Base-by-base conservation (phyloP, 73 alveolate genomes). In the Stentor coeruleus region DNA sequence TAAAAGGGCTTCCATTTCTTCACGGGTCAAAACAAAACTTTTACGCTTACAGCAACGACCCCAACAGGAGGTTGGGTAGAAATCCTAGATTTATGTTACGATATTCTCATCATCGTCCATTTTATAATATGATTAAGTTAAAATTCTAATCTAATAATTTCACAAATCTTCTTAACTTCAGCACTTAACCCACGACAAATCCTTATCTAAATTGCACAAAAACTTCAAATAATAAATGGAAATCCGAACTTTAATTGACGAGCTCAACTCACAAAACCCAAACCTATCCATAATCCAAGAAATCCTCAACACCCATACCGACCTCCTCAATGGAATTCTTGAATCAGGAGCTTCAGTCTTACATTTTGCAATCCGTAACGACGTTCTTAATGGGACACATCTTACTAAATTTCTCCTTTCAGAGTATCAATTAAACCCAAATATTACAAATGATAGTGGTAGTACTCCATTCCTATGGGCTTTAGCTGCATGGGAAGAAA, bases 71-170 rank as follows among this genome's bases (percentile, higher is more conserved):
- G 28, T 49, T 49, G 66, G 66, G 20, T 49, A 49, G 66, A 49
- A 49, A 6, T 49, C 66, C 66, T 49, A 20, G 20, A 49, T 49
- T 6, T 11, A 49, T 6, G 66, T 49, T 49, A 49, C 66, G 66
- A 49, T 49, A 49, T 49, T 49, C 66, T 49, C 66, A 49, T 49
- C 66, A 49, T 49, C 66, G 66, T 49, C 66, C 66, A 49, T 49
- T 49, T 49, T 11, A 49, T 49, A 49, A n/a, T n/a, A n/a, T n/a
- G n/a, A n/a, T n/a, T n/a, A n/a, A n/a, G n/a, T n/a, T n/a, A n/a
- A n/a, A n/a, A n/a, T n/a, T n/a, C n/a, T n/a, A n/a, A n/a, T n/a
- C n/a, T n/a, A n/a, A n/a, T n/a, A n/a, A n/a, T n/a, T n/a, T n/a
- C n/a, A n/a, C n/a, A n/a, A n/a, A n/a, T n/a, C n/a, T n/a, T n/a